phyloP scores from a whole-genome alignment of 495 filamentous ascomycete genomes.

The Thozetella sp. region DNA sequence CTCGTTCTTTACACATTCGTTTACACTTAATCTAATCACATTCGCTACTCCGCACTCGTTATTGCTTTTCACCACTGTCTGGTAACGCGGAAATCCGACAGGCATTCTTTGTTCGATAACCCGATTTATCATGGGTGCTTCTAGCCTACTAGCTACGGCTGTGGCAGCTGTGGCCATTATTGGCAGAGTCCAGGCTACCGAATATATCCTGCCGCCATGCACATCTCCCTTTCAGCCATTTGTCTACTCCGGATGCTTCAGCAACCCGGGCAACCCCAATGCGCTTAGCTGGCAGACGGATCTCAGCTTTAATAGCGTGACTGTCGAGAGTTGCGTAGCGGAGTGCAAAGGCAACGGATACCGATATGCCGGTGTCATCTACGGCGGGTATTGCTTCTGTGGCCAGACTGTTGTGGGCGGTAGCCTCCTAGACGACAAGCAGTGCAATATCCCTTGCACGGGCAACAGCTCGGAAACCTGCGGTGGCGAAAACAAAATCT shows the following conservation, averaged over 20 bases:
- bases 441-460: conserved; percentile 48
- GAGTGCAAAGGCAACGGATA: conserved; percentile 59
- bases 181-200: too few relatives aligned
- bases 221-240: conserved; percentile 47
- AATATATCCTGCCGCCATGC: conserved; percentile 42
- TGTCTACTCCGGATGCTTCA: conserved; percentile 52
- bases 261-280: conserved; percentile 29
- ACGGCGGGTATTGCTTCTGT: conserved; percentile 57
- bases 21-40: too few relatives aligned
- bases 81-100: too few relatives aligned
- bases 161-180: too few relatives aligned
- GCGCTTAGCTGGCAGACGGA: conserved; percentile 35
- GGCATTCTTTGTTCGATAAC: too few relatives aligned
- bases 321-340: conserved; percentile 50
- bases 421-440: conserved; percentile 23
- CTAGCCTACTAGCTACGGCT: too few relatives aligned
- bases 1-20: too few relatives aligned
- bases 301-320: conserved; percentile 45
- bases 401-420: conserved; percentile 42
- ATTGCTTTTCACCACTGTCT: too few relatives aligned
- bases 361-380: conserved; percentile 57
- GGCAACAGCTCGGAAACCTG: conserved; percentile 46
- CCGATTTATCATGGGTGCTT: too few relatives aligned
- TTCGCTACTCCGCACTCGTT: too few relatives aligned
- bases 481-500: conserved; percentile 46